Evolutionary conservation across 768 basidiomycete species (phyloP).

Genomic region (Albatrellus ellisii): DNA sequence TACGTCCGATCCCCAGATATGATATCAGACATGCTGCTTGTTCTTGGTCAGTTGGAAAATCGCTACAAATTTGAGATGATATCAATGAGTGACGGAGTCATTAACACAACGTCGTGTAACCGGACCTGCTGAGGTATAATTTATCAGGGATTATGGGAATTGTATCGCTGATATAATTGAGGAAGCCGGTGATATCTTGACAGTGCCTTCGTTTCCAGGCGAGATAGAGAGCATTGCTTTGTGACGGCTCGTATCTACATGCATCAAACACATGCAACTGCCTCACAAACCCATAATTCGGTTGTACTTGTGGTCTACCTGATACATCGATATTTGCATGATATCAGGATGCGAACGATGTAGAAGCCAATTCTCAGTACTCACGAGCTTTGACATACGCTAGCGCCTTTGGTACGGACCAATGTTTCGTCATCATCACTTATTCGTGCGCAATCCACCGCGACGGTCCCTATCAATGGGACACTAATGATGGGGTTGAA

Average conservation of each 20-base stretch:
- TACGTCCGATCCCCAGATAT: slow-evolving; percentile 39
- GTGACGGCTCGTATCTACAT: slow-evolving; percentile 34
- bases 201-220: slow-evolving; percentile 45
- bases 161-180: slow-evolving; percentile 39
- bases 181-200: slow-evolving; percentile 38
- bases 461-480: background rate
- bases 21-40: slow-evolving; percentile 36
- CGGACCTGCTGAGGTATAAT: slow-evolving; percentile 38
- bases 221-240: slow-evolving; percentile 31
- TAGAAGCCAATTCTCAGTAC: slow-evolving; percentile 1
- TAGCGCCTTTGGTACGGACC: slow-evolving; percentile 8
- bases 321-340: slow-evolving; percentile 3
- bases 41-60: slow-evolving; percentile 40
- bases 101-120: background rate
- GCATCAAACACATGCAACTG: slow-evolving; percentile 42
- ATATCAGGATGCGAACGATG: slow-evolving; percentile 6
- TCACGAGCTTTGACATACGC: slow-evolving; percentile 25
- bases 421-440: slow-evolving; percentile 12
- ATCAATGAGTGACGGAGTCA: background rate
- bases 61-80: slow-evolving; percentile 21
- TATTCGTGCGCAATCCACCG: background rate
- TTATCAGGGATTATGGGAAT: slow-evolving; percentile 35
- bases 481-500: background rate
- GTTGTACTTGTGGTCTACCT: slow-evolving; percentile 27
- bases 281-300: slow-evolving; percentile 39